Evolutionary conservation across 1,284 basidiomycete species (phyloP).

Genomic region (Ustilago crameri): DNA sequence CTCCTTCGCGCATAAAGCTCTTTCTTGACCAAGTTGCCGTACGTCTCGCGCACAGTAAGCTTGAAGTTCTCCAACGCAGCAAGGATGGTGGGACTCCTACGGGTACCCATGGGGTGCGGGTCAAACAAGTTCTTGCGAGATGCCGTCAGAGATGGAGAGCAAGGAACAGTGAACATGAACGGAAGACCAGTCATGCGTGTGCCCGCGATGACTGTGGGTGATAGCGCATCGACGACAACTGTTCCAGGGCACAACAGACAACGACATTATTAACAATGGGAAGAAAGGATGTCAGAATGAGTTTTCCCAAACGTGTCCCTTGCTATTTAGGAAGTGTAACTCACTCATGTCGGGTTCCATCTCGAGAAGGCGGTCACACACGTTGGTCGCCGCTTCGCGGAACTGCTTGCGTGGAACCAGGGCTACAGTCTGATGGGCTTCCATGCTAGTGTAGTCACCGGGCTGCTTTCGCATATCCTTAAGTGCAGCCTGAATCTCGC

Average conservation of each 20-base stretch:
- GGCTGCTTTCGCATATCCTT: slow-evolving; percentile 31
- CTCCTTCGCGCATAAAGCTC: slow-evolving; percentile 26
- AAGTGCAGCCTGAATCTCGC: slow-evolving; percentile 26
- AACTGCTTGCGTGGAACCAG: slow-evolving; percentile 27
- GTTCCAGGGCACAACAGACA: neutral
- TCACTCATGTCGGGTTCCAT: slow-evolving; percentile 51
- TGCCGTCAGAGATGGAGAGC: slow-evolving; percentile 45
- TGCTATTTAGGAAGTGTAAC: neutral
- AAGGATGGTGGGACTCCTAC: slow-evolving; percentile 17
- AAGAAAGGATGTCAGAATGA: neutral
- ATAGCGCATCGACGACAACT: slow-evolving; percentile 57
- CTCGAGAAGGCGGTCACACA: slow-evolving; percentile 38
- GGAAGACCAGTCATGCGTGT: slow-evolving; percentile 50
- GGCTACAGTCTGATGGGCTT: slow-evolving; percentile 25
- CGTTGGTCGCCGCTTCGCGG: slow-evolving; percentile 30
- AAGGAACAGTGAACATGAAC: slow-evolving; percentile 51
- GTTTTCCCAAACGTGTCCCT: neutral
- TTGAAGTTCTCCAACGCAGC: slow-evolving; percentile 39
- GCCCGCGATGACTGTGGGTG: slow-evolving; percentile 52
- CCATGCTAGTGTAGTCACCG: slow-evolving; percentile 34
- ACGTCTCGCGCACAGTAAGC: slow-evolving; percentile 27
- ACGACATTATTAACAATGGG: neutral
- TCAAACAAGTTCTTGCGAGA: slow-evolving; percentile 24
- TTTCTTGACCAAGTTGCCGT: slow-evolving; percentile 28
- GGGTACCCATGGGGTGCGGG: slow-evolving; percentile 51